Conservation (phyloP, 1,284 basidiomycete species). For the Apiotrichum mycotoxinovorans region DNA sequence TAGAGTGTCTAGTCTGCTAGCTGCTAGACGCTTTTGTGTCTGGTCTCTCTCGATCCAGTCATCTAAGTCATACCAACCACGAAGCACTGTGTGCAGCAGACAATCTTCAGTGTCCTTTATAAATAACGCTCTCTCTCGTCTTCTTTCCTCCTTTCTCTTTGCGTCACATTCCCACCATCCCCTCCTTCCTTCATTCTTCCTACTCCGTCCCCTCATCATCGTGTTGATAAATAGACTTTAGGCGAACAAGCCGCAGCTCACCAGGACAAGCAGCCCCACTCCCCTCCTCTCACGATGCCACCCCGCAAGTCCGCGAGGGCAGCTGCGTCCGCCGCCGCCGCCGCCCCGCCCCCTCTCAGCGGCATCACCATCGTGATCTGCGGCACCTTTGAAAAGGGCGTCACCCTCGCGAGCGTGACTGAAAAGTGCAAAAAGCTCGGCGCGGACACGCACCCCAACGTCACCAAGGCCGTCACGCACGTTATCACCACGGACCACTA, state of each 20-base stretch:
- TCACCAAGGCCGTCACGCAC: slow-evolving; percentile 19
- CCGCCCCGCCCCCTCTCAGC: slow-evolving; percentile 5
- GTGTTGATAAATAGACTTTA: too few species aligned
- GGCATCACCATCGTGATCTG: slow-evolving; percentile 9
- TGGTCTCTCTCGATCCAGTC: too few species aligned
- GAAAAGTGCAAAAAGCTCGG: slow-evolving; percentile 11
- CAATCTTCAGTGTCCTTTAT: too few species aligned
- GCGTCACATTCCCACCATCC: too few species aligned
- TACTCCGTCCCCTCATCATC: too few species aligned
- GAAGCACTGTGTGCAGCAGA: too few species aligned
- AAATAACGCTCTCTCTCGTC: too few species aligned
- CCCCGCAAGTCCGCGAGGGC: slow-evolving; percentile 3
- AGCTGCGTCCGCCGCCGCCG: slow-evolving; percentile 6
- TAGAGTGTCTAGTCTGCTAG: too few species aligned
- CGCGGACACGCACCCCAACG: slow-evolving; percentile 1
- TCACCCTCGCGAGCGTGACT: slow-evolving; percentile 1
- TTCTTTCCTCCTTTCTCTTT: background rate
- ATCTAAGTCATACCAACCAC: too few species aligned
- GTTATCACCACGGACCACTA: slow-evolving; percentile 12
- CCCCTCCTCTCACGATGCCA: background rate
- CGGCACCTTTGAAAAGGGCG: slow-evolving; percentile 8
- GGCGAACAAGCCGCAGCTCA: too few species aligned
- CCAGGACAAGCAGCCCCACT: too few species aligned
- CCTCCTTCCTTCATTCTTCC: background rate
- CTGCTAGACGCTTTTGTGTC: too few species aligned